Percentiles rank a stretch among this genome's conserved stretches.
phyloP scores from a whole-genome alignment of 129 eudicot species.

The Ambrosia trifida region DNA sequence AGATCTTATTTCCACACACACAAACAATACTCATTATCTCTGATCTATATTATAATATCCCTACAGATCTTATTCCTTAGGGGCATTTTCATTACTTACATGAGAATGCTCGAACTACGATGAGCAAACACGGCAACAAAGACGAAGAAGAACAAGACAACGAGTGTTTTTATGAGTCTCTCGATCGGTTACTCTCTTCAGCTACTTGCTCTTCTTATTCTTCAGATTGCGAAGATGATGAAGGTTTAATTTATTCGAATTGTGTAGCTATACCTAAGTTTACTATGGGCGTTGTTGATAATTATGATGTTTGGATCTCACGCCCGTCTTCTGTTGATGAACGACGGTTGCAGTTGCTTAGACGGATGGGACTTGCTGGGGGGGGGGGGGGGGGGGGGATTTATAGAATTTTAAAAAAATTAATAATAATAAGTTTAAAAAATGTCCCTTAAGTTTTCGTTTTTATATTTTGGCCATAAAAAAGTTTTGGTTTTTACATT shows the following conservation, averaged over 20 bases:
- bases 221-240: conserved; percentile 23
- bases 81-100: too few relatives aligned
- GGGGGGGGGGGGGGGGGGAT: too few relatives aligned
- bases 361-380: conserved; percentile 67
- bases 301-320: conserved; percentile 89
- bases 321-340: conserved; percentile 75
- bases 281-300: conserved; percentile 50
- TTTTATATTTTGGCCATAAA: too few relatives aligned
- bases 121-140: conserved; percentile 29
- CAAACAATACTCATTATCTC: too few relatives aligned
- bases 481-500: too few relatives aligned
- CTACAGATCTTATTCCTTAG: too few relatives aligned
- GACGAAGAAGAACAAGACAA: conserved; percentile 3
- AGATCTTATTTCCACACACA: too few relatives aligned
- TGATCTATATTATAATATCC: too few relatives aligned
- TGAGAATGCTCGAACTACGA: too few relatives aligned
- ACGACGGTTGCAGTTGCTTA: conserved; percentile 80
- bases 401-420: too few relatives aligned
- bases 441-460: too few relatives aligned
- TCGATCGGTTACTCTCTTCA: conserved; percentile 85
- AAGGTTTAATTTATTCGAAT: conserved; percentile 1
- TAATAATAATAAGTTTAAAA: too few relatives aligned
- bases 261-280: conserved; percentile 48
- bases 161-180: conserved; percentile 75
- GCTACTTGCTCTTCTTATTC: conserved; percentile 59